These are phyloP conservation scores for Melocanna baccifera DNA, from an alignment of 176 grass and related monocot species.

Conservation along the genomic window DNA sequence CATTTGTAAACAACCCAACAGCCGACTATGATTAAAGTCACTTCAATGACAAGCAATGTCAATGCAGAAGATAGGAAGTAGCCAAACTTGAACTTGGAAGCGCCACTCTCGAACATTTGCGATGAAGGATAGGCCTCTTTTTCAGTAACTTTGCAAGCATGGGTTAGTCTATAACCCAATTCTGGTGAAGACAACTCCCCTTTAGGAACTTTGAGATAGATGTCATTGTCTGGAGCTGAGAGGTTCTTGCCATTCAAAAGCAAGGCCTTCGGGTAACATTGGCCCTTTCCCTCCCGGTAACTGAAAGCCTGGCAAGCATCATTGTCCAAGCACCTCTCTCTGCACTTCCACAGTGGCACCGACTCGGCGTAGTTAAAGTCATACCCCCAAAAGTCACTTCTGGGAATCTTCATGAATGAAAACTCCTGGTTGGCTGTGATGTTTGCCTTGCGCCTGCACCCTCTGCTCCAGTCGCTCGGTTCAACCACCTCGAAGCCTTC, in stretches of 20 bases:
- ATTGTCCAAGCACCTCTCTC: slow-evolving; percentile 18
- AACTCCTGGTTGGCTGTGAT: neutral
- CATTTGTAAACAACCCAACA: slow-evolving; percentile 39
- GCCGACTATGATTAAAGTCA: slow-evolving; percentile 11
- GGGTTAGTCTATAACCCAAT: neutral
- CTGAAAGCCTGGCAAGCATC: slow-evolving; percentile 44
- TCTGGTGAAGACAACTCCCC: neutral
- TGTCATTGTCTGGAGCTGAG: slow-evolving; percentile 8
- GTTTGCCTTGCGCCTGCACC: slow-evolving; percentile 38
- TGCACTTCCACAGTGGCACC: neutral
- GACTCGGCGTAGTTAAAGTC: neutral
- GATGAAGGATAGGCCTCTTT: neutral
- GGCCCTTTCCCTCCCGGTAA: slow-evolving; percentile 15
- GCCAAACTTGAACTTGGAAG: slow-evolving; percentile 25
- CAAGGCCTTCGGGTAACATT: slow-evolving; percentile 36
- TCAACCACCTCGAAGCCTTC: slow-evolving; percentile 51
- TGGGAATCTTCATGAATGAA: neutral
- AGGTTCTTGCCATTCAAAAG: slow-evolving; percentile 48
- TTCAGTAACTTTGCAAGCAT: slow-evolving; percentile 18
- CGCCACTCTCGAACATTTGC: neutral
- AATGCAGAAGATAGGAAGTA: slow-evolving; percentile 50
- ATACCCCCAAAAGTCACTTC: slow-evolving; percentile 55
- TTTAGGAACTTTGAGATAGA: slow-evolving; percentile 47
- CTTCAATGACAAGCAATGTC: slow-evolving; percentile 49
- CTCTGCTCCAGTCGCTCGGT: slow-evolving; percentile 49